These are phyloP conservation scores for Phlebiopsis flavidoalba DNA, from an alignment of 768 basidiomycete genomes.

Conservation along the genomic window DNA sequence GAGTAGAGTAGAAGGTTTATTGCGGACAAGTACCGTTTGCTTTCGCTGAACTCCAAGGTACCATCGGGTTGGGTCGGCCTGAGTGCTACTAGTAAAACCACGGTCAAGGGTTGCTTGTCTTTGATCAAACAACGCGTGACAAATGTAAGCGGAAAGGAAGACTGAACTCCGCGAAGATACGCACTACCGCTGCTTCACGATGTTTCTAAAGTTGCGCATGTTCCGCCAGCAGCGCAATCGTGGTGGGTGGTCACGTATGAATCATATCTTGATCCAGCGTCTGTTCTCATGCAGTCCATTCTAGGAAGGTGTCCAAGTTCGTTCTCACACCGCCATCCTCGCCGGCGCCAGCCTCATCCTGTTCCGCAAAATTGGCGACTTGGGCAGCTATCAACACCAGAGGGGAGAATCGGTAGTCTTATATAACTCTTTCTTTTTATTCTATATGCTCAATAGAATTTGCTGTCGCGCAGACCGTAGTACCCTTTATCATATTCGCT, in stretches of 20 bases:
- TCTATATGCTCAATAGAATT: no score
- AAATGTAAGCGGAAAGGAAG: not conserved
- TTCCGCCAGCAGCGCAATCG: not conserved
- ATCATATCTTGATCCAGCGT: constrained; percentile 1
- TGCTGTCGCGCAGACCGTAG: no score
- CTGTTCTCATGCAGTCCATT: not conserved
- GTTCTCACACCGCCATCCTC: no score
- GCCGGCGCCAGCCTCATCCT: no score
- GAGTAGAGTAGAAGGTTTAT: not conserved
- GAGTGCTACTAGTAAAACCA: not conserved
- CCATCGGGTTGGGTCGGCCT: constrained; percentile 26
- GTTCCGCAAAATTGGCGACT: no score
- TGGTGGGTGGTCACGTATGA: not conserved
- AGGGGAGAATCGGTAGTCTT: no score
- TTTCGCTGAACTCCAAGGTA: constrained; percentile 58
- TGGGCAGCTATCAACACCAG: no score
- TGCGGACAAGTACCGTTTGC: constrained; percentile 47
- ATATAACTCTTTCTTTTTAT: no score
- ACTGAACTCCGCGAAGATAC: not conserved
- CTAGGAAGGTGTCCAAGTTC: not conserved
- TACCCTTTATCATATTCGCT: no score
- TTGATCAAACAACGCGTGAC: not conserved
- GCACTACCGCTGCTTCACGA: not conserved
- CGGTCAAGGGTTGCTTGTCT: not conserved
- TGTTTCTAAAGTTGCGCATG: not conserved